Conservation (phyloP, 2,329 filamentous ascomycete genomes). For the Zasmidium citrigriseum region DNA sequence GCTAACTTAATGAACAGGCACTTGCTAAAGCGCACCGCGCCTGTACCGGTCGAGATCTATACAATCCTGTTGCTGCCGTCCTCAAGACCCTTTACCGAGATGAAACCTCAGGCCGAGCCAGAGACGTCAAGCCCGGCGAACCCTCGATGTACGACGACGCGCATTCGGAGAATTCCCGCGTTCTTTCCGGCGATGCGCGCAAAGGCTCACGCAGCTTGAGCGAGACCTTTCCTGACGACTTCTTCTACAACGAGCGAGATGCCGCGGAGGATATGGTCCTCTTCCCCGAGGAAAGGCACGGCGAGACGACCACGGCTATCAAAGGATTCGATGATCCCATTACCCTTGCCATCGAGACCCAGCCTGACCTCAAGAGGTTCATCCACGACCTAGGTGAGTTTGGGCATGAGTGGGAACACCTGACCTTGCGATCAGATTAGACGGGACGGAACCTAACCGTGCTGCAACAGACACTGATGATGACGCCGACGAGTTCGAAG, state of each 20-base stretch:
- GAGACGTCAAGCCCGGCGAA: conserved; percentile 41
- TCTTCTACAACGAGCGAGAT: conserved; percentile 44
- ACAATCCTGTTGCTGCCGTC: conserved; percentile 36
- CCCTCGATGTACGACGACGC: conserved; percentile 30
- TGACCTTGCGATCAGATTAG: no score
- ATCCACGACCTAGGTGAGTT: neutral
- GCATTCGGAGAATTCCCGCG: conserved; percentile 17
- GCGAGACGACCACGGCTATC: conserved; percentile 2
- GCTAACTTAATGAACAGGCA: conserved; percentile 10
- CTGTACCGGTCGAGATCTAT: conserved; percentile 33
- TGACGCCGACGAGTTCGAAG: conserved; percentile 24
- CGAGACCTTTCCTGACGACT: conserved; percentile 13
- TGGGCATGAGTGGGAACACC: conserved; percentile 11
- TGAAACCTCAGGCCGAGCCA: conserved; percentile 35
- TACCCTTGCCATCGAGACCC: neutral
- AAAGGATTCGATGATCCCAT: conserved; percentile 2
- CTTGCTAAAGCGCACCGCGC: conserved; percentile 42
- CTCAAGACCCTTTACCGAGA: conserved; percentile 41
- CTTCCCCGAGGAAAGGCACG: conserved; percentile 40
- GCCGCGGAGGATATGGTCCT: conserved; percentile 43
- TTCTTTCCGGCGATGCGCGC: conserved; percentile 11
- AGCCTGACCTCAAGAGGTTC: neutral
- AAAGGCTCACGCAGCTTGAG: conserved; percentile 9
- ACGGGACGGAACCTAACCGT: no score
- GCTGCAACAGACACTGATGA: conserved; percentile 26